phyloP scores from a whole-genome alignment of 352 stramenopile species.

The Globisporangium nagaii region DNA sequence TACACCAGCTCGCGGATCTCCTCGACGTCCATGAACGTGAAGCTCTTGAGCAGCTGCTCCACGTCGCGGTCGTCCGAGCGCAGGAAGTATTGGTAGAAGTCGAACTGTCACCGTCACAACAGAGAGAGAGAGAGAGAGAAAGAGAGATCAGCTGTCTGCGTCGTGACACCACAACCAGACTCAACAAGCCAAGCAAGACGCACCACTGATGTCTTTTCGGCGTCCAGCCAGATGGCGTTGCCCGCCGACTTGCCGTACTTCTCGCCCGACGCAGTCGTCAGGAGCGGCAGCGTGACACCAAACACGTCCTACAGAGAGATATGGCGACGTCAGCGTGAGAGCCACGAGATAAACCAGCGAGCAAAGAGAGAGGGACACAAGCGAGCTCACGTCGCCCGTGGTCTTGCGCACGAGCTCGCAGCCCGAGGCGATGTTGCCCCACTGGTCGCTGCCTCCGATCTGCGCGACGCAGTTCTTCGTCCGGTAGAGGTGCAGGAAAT shows the following conservation, averaged over 20 bases:
- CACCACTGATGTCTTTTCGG: conserved; percentile 92
- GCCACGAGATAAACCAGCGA: conserved; percentile 15
- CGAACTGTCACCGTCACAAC: no score
- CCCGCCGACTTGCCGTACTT: conserved; percentile 99
- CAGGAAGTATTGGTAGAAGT: conserved; percentile 93
- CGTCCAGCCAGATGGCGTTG: conserved; percentile 98
- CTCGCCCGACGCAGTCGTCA: conserved; percentile 96
- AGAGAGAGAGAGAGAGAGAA: neutral
- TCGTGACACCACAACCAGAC: no score
- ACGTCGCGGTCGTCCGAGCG: conserved; percentile 89
- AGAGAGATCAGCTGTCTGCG: no score
- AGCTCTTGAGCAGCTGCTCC: conserved; percentile 95
- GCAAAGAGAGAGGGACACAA: no score
- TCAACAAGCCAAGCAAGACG: no score
- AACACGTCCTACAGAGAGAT: conserved; percentile 69
- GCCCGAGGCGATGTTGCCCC: conserved; percentile 98
- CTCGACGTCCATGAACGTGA: conserved; percentile 94
- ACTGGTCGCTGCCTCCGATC: conserved; percentile 98
- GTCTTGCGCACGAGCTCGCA: conserved; percentile 95
- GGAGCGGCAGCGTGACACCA: conserved; percentile 94
- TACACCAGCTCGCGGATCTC: conserved; percentile 89
- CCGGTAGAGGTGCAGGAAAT: conserved; percentile 96
- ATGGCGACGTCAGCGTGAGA: neutral
- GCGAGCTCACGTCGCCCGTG: conserved; percentile 39
- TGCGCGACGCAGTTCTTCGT: conserved; percentile 92